A percentile compares a stretch with the other conserved stretches of the same genome.
Conservation (phyloP, 768 basidiomycete genomes). For the Podaxis rugospora region DNA sequence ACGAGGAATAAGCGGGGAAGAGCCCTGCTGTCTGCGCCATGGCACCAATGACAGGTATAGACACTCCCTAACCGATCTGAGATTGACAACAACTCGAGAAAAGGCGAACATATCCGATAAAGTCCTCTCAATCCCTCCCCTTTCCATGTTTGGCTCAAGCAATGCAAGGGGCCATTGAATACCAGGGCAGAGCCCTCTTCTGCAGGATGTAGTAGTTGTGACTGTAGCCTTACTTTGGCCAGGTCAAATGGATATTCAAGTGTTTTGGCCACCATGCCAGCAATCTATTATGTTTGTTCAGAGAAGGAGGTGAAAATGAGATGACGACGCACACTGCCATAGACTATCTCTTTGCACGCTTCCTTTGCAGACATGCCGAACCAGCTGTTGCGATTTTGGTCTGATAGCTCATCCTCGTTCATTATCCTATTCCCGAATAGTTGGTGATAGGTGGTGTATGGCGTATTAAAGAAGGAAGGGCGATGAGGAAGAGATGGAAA, state of each 20-base stretch:
- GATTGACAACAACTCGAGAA: not conserved
- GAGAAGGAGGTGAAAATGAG: not conserved
- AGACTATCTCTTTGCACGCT: slow-evolving; percentile 15
- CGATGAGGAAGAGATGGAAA: not conserved
- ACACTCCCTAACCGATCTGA: slow-evolving; percentile 61
- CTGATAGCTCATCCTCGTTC: not conserved
- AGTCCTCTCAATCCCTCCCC: slow-evolving; percentile 83
- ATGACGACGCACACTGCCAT: slow-evolving; percentile 13
- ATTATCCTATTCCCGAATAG: not conserved
- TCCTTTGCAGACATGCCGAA: not conserved
- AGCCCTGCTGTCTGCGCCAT: slow-evolving; percentile 92
- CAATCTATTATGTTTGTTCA: slow-evolving; percentile 38
- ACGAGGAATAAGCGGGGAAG: slow-evolving; percentile 82
- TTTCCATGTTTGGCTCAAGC: slow-evolving; percentile 74
- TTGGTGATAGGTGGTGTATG: not conserved
- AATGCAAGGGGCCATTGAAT: slow-evolving; percentile 87
- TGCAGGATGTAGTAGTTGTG: slow-evolving; percentile 73
- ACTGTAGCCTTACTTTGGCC: slow-evolving; percentile 87
- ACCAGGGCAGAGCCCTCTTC: slow-evolving; percentile 19
- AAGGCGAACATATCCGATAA: slow-evolving; percentile 64
- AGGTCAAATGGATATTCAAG: slow-evolving; percentile 94
- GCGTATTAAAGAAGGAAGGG: not conserved
- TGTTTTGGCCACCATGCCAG: slow-evolving; percentile 82
- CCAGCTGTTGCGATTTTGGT: not conserved
- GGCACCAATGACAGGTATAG: slow-evolving; percentile 90